phyloP scores from a whole-genome alignment of 345 rosid genomes.

The Ceriops decandra region DNA sequence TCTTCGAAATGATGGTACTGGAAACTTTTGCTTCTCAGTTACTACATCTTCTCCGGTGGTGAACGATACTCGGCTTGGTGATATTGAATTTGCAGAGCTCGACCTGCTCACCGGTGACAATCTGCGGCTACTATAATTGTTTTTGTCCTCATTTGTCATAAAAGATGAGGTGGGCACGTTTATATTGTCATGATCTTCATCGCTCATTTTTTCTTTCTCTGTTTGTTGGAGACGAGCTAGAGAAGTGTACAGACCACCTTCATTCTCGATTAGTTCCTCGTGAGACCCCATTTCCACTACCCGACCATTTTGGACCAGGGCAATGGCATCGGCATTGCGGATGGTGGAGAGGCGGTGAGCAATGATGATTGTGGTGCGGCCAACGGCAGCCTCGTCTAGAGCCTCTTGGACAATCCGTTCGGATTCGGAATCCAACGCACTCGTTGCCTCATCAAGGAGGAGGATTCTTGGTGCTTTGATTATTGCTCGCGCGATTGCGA shows the following conservation, averaged over 20 bases:
- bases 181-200: background rate
- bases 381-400: slow-evolving; percentile 27
- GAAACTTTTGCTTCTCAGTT: slow-evolving; percentile 11
- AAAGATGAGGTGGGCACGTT: slow-evolving; percentile 19
- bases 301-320: slow-evolving; percentile 29
- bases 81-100: slow-evolving; percentile 49
- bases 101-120: slow-evolving; percentile 49
- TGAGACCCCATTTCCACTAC: slow-evolving; percentile 35
- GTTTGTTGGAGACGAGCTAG: slow-evolving; percentile 27
- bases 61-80: slow-evolving; percentile 13
- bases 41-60: background rate
- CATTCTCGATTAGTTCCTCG: slow-evolving; percentile 22
- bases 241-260: slow-evolving; percentile 26
- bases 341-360: slow-evolving; percentile 44
- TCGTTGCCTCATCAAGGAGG: slow-evolving; percentile 43
- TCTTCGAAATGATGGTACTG: slow-evolving; percentile 24
- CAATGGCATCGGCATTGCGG: slow-evolving; percentile 26
- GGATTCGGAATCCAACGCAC: slow-evolving; percentile 37
- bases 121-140: slow-evolving; percentile 38
- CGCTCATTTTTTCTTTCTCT: slow-evolving; percentile 2
- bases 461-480: slow-evolving; percentile 37
- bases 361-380: slow-evolving; percentile 29
- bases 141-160: slow-evolving; percentile 33
- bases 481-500: slow-evolving; percentile 41
- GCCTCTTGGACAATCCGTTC: slow-evolving; percentile 37